phyloP scores from a whole-genome alignment of 345 rosid genomes.

The Hibiscus trionum region DNA sequence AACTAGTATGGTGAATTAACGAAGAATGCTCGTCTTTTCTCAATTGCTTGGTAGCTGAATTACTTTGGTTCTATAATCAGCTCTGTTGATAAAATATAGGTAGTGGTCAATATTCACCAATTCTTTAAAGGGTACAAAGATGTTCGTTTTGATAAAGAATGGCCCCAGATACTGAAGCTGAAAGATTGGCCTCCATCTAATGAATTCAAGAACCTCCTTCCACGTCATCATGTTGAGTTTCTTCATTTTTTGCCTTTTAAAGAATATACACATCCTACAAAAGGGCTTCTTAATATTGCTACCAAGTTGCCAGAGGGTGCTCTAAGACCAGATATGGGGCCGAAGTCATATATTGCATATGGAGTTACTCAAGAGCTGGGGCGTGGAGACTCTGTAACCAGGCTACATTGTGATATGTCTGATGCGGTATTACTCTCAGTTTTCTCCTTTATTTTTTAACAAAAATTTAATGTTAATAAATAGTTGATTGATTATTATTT shows the following conservation, averaged over 20 bases:
- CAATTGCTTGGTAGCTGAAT: background rate
- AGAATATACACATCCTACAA: slow-evolving; percentile 42
- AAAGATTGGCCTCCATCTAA: slow-evolving; percentile 63
- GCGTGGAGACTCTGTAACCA: slow-evolving; percentile 62
- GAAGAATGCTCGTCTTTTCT: background rate
- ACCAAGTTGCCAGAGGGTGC: slow-evolving; percentile 24
- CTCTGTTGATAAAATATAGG: slow-evolving; percentile 26
- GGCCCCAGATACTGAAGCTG: slow-evolving; percentile 56
- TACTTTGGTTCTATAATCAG: background rate
- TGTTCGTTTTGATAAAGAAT: slow-evolving; percentile 18
- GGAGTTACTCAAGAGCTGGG: slow-evolving; percentile 49
- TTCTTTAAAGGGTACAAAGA: slow-evolving; percentile 41
- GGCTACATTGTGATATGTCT: slow-evolving; percentile 56
- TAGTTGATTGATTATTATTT: background rate
- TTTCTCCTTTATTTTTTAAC: background rate
- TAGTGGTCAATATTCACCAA: slow-evolving; percentile 37
- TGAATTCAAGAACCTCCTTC: slow-evolving; percentile 38
- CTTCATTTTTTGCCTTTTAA: slow-evolving; percentile 31
- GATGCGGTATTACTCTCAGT: slow-evolving; percentile 39
- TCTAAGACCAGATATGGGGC: slow-evolving; percentile 54
- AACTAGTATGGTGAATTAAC: no score
- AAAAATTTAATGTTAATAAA: background rate
- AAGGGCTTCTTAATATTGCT: slow-evolving; percentile 43
- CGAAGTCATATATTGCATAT: slow-evolving; percentile 52
- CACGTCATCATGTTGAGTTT: slow-evolving; percentile 45